A percentile compares a stretch with the other conserved stretches of the same genome.
These are phyloP conservation scores for Botrytis elliptica DNA, from an alignment of 2,329 filamentous ascomycete genomes.

Conservation along the genomic window DNA sequence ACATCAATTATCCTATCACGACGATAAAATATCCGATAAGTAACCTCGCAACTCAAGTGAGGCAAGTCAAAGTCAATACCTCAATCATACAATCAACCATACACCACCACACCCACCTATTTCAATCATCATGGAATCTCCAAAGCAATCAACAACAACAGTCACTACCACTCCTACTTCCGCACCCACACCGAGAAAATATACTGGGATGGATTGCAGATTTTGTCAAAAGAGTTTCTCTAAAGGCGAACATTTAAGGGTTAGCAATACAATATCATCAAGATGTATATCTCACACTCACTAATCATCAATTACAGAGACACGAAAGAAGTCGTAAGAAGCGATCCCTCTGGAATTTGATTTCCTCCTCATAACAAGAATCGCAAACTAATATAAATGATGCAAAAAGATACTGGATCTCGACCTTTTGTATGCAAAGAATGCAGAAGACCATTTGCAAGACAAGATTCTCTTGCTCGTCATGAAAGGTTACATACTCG, in stretches of 20 bases:
- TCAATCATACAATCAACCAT: background rate
- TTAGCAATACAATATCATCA: conserved; percentile 25
- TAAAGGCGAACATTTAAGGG: conserved; percentile 44
- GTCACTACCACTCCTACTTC: background rate
- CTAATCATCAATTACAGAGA: conserved; percentile 3
- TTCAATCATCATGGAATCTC: background rate
- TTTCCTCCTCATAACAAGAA: conserved; percentile 28
- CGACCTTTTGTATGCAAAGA: conserved; percentile 43
- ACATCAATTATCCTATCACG: background rate
- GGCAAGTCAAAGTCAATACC: background rate
- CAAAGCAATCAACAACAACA: background rate
- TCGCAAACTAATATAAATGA: background rate
- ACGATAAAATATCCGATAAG: background rate
- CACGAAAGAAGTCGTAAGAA: conserved; percentile 21
- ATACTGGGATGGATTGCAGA: conserved; percentile 39
- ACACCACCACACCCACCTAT: background rate
- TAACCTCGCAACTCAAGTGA: background rate
- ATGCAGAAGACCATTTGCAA: conserved; percentile 44
- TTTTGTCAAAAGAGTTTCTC: conserved; percentile 45
- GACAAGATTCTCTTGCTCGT: conserved; percentile 46
- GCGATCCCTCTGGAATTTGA: background rate
- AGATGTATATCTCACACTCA: conserved; percentile 4
- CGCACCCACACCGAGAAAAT: background rate
- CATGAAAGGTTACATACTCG: conserved; percentile 45
- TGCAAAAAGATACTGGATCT: conserved; percentile 26